Evolutionary conservation across 768 basidiomycete species (phyloP).

Genomic region (Lactifluus rugatus): DNA sequence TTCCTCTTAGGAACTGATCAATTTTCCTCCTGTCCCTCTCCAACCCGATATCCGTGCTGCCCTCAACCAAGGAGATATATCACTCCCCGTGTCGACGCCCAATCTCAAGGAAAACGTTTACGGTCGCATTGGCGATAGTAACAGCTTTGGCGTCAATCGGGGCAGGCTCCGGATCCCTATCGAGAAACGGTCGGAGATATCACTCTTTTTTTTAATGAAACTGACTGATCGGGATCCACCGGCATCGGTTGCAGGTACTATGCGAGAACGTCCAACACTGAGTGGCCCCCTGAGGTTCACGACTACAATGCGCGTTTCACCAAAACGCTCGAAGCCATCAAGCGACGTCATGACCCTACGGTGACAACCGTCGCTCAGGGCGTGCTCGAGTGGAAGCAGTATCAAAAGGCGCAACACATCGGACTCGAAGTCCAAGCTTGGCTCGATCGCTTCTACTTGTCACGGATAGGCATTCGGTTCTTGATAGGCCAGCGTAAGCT

Average conservation of each 20-base stretch:
- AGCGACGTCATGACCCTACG: slow-evolving; percentile 91
- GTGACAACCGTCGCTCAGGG: slow-evolving; percentile 96
- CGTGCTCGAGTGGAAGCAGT: slow-evolving; percentile 90
- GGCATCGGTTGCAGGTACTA: slow-evolving; percentile 56
- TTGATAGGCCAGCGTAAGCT: slow-evolving; percentile 83
- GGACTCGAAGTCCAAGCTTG: slow-evolving; percentile 88
- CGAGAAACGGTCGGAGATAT: slow-evolving; percentile 58
- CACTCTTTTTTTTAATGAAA: neutral
- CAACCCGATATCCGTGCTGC: slow-evolving; percentile 60
- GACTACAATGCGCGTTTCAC: slow-evolving; percentile 94
- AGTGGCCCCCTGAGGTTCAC: slow-evolving; percentile 87
- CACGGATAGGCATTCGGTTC: slow-evolving; percentile 91
- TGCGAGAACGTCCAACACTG: slow-evolving; percentile 56
- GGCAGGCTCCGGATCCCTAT: slow-evolving; percentile 60
- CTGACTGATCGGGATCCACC: neutral
- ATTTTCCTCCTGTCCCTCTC: slow-evolving; percentile 69
- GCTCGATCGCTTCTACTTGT: slow-evolving; percentile 96
- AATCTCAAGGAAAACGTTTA: slow-evolving; percentile 44
- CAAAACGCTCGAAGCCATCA: slow-evolving; percentile 76
- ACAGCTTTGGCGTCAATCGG: slow-evolving; percentile 38
- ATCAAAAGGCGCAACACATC: slow-evolving; percentile 56
- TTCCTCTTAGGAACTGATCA: slow-evolving; percentile 70
- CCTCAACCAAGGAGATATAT: slow-evolving; percentile 36
- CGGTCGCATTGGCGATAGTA: slow-evolving; percentile 28
- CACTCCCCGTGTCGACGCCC: slow-evolving; percentile 63